A percentile compares a stretch with the other conserved stretches of the same genome.
Evolutionary conservation across 2,329 filamentous ascomycete genomes (phyloP).

Genomic region (Cadophora malorum): DNA sequence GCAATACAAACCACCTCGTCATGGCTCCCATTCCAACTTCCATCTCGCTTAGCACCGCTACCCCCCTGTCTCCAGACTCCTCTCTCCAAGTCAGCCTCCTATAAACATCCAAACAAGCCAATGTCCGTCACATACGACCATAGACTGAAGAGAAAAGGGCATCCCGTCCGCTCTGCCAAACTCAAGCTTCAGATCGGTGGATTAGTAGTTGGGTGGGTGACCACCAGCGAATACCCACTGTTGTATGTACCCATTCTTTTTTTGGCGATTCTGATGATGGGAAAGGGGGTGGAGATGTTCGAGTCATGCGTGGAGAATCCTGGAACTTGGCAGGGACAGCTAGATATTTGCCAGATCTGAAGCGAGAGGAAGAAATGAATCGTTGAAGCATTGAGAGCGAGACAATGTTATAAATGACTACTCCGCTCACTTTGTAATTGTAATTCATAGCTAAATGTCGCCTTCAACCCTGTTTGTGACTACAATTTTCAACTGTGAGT

Average conservation of each 20-base stretch:
- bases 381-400: too few species aligned
- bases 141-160: not conserved
- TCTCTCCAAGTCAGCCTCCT: not conserved
- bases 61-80: not conserved
- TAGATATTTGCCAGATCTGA: too few species aligned
- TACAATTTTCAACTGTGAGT: too few species aligned
- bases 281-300: not conserved
- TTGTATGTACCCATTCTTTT: not conserved
- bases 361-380: too few species aligned
- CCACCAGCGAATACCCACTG: conserved; percentile 3
- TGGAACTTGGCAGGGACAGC: too few species aligned
- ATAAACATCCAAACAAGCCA: not conserved
- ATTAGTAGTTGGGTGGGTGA: conserved; percentile 5
- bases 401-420: too few species aligned
- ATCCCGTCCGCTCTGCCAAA: conserved; percentile 1
- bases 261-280: not conserved
- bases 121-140: not conserved
- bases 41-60: not conserved
- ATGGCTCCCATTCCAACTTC: too few species aligned
- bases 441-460: too few species aligned
- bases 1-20: too few species aligned
- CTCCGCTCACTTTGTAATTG: too few species aligned
- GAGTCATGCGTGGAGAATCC: too few species aligned
- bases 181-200: not conserved
- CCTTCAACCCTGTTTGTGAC: too few species aligned